Percentiles rank a stretch among this genome's conserved stretches.
phyloP scores from a whole-genome alignment of 2,329 filamentous ascomycete genomes.

The Fusarium bulbicola region DNA sequence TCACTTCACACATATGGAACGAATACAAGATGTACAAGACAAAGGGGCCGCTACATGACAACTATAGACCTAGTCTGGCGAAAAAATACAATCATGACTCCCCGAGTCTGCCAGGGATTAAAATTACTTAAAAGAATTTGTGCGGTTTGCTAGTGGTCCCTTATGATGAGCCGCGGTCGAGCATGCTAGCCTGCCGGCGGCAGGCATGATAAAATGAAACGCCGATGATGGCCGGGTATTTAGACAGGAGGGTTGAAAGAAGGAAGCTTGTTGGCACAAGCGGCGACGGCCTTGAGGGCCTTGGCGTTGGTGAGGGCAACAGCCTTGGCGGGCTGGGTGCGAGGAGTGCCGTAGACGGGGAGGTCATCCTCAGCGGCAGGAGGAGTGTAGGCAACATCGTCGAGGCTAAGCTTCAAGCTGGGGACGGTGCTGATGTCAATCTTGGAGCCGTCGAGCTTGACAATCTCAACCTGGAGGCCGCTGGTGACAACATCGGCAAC shows the following conservation, averaged over 20 bases:
- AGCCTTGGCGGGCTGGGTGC: slow-evolving; percentile 30
- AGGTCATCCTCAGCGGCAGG: slow-evolving; percentile 40
- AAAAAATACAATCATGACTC: slow-evolving; percentile 34
- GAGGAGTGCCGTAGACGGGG: slow-evolving; percentile 39
- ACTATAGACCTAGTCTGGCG: slow-evolving; percentile 39
- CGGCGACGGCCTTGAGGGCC: slow-evolving; percentile 33
- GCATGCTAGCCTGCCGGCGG: not conserved
- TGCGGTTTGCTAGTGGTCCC: slow-evolving; percentile 37
- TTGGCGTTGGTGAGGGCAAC: slow-evolving; percentile 25
- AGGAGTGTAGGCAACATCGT: slow-evolving; percentile 43
- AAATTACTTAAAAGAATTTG: slow-evolving; percentile 38
- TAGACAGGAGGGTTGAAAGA: slow-evolving; percentile 29
- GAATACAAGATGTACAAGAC: not conserved
- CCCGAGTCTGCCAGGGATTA: slow-evolving; percentile 35
- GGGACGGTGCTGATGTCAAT: slow-evolving; percentile 46
- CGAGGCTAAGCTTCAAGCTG: slow-evolving; percentile 48
- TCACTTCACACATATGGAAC: not conserved
- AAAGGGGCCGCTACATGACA: slow-evolving; percentile 32
- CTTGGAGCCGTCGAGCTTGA: slow-evolving; percentile 50
- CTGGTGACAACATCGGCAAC: slow-evolving; percentile 39
- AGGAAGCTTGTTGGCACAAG: slow-evolving; percentile 29
- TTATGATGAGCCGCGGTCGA: slow-evolving; percentile 7
- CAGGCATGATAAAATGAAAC: slow-evolving; percentile 17
- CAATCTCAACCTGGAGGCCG: slow-evolving; percentile 47
- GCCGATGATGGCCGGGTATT: slow-evolving; percentile 8